phyloP scores from a whole-genome alignment of 2,329 filamentous ascomycete species.

The Ceratocystis diversiconidia region DNA sequence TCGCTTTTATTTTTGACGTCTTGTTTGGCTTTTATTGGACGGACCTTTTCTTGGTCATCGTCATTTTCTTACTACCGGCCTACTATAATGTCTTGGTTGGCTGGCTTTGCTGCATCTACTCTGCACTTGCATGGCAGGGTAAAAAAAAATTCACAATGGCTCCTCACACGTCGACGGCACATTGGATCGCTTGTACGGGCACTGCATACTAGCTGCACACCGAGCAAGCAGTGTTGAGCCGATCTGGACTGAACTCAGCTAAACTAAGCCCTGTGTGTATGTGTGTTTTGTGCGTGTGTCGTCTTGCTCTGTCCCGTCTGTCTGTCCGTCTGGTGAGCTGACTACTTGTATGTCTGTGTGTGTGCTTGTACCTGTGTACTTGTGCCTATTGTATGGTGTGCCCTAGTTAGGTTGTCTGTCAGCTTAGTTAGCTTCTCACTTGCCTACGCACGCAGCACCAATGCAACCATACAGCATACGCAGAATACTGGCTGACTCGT shows the following conservation, averaged over 20 bases:
- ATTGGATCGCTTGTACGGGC: neutral
- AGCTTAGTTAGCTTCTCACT: neutral
- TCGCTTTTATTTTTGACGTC: neutral
- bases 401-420: too few relatives aligned
- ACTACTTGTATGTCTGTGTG: neutral
- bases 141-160: neutral
- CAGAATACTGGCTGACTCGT: constrained; percentile 18
- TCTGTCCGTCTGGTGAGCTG: neutral
- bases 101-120: constrained; percentile 1
- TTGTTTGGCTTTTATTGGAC: neutral
- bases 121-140: neutral
- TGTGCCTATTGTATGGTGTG: too few relatives aligned
- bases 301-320: neutral
- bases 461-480: constrained; percentile 12
- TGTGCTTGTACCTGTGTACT: neutral
- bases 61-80: neutral
- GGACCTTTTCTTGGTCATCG: neutral
- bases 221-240: neutral
- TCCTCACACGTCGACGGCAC: neutral
- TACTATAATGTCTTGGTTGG: neutral
- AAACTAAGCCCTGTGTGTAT: neutral
- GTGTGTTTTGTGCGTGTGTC: neutral
- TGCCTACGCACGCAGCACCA: neutral
- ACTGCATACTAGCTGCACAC: neutral
- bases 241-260: too few relatives aligned